phyloP scores from a whole-genome alignment of 805 yeast species.

The Candida broadrunensis region DNA sequence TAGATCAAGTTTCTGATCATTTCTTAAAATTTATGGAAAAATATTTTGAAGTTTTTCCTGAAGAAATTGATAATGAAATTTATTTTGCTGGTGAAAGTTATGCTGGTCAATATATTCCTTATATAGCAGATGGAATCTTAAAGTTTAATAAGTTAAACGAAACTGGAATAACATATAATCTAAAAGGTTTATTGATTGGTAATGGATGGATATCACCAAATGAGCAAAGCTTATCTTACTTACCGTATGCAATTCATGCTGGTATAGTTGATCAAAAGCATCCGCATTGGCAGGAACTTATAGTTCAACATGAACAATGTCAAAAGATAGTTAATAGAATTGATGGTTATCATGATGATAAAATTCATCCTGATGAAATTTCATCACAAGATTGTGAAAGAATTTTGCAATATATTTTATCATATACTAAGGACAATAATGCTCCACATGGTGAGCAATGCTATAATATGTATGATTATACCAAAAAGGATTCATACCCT shows the following conservation, averaged over 20 bases:
- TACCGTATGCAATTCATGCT: conserved; percentile 64
- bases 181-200: conserved; percentile 75
- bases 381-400: conserved; percentile 44
- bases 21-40: conserved; percentile 63
- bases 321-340: conserved; percentile 47
- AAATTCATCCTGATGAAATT: conserved; percentile 17
- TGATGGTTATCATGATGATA: conserved; percentile 13
- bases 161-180: conserved; percentile 27
- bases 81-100: conserved; percentile 92
- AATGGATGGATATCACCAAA: conserved; percentile 95
- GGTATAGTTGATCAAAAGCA: conserved; percentile 48
- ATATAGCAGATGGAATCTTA: conserved; percentile 65
- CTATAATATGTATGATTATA: conserved; percentile 78
- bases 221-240: conserved; percentile 74
- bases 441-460: conserved; percentile 50
- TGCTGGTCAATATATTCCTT: conserved; percentile 96
- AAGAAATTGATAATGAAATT: conserved; percentile 59
- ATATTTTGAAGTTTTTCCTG: conserved; percentile 72
- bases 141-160: conserved; percentile 33
- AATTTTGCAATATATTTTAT: conserved; percentile 40
- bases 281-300: conserved; percentile 37
- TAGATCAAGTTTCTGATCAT: conserved; percentile 56
- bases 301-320: conserved; percentile 55
- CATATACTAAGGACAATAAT: conserved; percentile 20
- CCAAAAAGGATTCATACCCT: conserved; percentile 70